Percentiles rank a stretch among this genome's conserved stretches.
Evolutionary conservation across 805 yeast genomes (phyloP).

Genomic region (Zygosaccharomyces siamensis): DNA sequence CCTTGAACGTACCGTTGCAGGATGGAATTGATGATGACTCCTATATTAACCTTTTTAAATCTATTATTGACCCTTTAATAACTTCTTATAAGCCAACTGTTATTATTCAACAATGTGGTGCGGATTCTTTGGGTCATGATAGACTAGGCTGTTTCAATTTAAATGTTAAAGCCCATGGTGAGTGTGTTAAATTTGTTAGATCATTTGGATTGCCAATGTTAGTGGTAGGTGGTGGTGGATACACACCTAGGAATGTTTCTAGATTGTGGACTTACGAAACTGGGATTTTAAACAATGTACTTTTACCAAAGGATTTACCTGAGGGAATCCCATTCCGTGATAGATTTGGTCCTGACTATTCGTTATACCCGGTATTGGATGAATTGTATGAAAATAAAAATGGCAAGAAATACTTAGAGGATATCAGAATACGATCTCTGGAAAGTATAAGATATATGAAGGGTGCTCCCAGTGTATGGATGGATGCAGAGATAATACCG

Average conservation of each 20-base stretch:
- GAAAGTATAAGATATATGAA: constrained; percentile 78
- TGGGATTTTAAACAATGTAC: constrained; percentile 75
- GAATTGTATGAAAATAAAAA: constrained; percentile 83
- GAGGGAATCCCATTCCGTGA: constrained; percentile 67
- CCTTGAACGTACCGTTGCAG: constrained; percentile 79
- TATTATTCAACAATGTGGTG: constrained; percentile 97
- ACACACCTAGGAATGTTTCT: constrained; percentile 95
- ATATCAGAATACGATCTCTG: constrained; percentile 64
- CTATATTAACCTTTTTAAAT: constrained; percentile 45
- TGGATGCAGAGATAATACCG: constrained; percentile 83
- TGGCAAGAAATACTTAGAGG: constrained; percentile 74
- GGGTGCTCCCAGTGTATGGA: constrained; percentile 92
- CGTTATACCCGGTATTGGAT: constrained; percentile 78
- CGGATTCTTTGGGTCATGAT: constrained; percentile 94
- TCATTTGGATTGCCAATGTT: constrained; percentile 83
- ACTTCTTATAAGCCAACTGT: constrained; percentile 89
- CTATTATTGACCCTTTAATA: constrained; percentile 86
- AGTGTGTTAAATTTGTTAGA: constrained; percentile 85
- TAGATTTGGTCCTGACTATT: constrained; percentile 86
- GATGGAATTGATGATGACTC: constrained; percentile 91
- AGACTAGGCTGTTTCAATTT: constrained; percentile 92
- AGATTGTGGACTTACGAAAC: constrained; percentile 94
- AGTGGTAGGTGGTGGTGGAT: constrained; percentile 98
- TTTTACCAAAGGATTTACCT: constrained; percentile 72
- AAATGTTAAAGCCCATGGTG: constrained; percentile 92